Evolutionary conservation across 2,329 filamentous ascomycete species (phyloP).

Genomic region (Botrytis aclada): DNA sequence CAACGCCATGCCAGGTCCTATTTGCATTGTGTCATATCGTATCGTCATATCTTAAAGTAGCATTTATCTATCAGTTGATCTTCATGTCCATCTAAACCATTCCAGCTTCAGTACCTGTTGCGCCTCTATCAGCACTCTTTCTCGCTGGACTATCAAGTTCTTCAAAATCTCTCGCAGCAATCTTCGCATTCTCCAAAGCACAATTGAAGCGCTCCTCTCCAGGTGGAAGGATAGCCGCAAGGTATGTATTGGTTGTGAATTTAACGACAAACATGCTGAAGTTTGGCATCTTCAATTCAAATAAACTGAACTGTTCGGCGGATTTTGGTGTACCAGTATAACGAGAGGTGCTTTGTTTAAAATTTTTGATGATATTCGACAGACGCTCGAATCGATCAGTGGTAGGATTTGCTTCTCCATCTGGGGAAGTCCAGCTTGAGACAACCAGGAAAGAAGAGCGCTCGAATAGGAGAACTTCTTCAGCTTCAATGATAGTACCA

Average conservation of each 20-base stretch:
- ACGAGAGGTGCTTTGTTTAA: slow-evolving; percentile 79
- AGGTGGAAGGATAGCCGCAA: slow-evolving; percentile 86
- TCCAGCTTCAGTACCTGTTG: slow-evolving; percentile 22
- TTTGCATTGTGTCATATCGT: slow-evolving; percentile 10
- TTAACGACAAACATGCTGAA: slow-evolving; percentile 96
- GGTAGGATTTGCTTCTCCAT: slow-evolving; percentile 78
- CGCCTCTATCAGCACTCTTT: slow-evolving; percentile 34
- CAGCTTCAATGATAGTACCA: slow-evolving; percentile 81
- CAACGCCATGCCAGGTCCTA: slow-evolving; percentile 15
- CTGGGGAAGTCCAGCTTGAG: slow-evolving; percentile 78
- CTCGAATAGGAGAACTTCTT: slow-evolving; percentile 93
- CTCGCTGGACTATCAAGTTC: slow-evolving; percentile 55
- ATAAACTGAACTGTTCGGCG: slow-evolving; percentile 74
- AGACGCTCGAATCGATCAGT: slow-evolving; percentile 92
- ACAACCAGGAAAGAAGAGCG: slow-evolving; percentile 94
- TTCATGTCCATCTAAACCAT: not conserved
- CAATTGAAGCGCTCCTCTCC: slow-evolving; percentile 90
- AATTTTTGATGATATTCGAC: slow-evolving; percentile 96
- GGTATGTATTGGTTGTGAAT: slow-evolving; percentile 96
- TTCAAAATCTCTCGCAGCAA: slow-evolving; percentile 79
- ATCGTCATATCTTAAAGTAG: slow-evolving; percentile 5
- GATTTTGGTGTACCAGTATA: slow-evolving; percentile 79
- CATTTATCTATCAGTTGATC: not conserved
- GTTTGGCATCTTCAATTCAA: slow-evolving; percentile 73
- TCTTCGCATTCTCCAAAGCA: slow-evolving; percentile 84